Evolutionary conservation across 306 rosid species (phyloP), one percentile per base, ranked within the genome.

Genomic region (Prunus armeniaca): DNA sequence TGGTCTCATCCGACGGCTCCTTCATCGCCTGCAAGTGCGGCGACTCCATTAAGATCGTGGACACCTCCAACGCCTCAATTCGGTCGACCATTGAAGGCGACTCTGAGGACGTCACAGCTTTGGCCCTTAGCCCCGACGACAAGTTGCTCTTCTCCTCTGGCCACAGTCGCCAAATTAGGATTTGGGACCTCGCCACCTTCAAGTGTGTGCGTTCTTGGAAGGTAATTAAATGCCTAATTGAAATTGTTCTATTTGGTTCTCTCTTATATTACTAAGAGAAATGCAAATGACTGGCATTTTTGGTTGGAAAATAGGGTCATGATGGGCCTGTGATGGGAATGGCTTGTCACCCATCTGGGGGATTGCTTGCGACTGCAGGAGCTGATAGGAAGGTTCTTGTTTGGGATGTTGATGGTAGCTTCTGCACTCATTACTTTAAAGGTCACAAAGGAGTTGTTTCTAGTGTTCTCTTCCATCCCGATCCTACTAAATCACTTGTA

Each of bases 251-350:
- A 14, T 11, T 28, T 71, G 66, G 5, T 9, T 10, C 14, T 28
- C 12, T 14, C 12, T 60, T 56, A 20, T 55, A 20, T 62, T 62
- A 28, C 41, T 2, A 62, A 22, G 64, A 20, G 32, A 62, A 62
- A 62, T 30, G 24, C 17, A 18, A 24, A 11, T 34, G 38, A 5
- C 38, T 34, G 69, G 7, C 24, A 32, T 32, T 64, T 17, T 30
- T 6, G 65, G 65, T 60, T 68, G 66, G 67, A 14, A 63, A 66
- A n/a, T 70, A 92, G 99, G 97, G 97, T 67, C 96, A 95, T 68
- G 97, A 95, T 11, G 96, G 97, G 80, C 97, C 97, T 0, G 93
- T 92, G n/a, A 95, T 90, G 98, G 91, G 85, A 56, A 92, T 95
- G 97, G 83, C 88, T 8, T 86, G 88, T 74, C 97, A 95, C 69